phyloP scores from a whole-genome alignment of 306 rosid species.

The Vicia sativa region DNA sequence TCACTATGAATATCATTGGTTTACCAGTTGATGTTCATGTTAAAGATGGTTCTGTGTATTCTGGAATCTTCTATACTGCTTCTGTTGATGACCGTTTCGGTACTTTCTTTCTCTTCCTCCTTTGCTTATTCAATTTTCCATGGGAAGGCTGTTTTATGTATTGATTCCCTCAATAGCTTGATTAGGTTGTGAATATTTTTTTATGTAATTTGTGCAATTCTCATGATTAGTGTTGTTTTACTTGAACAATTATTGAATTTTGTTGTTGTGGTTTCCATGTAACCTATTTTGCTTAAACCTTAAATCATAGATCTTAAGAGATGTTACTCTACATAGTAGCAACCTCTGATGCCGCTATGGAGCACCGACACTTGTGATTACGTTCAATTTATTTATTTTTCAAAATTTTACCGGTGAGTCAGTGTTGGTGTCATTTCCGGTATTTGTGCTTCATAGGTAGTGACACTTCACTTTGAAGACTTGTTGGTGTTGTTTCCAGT shows the following conservation, averaged over 20 bases:
- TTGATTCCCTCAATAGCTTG: neutral
- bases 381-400: too few relatives aligned
- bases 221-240: neutral
- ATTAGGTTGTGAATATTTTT: neutral
- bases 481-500: too few relatives aligned
- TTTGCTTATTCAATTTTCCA: constrained; percentile 6
- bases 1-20: constrained; percentile 81
- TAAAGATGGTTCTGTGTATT: constrained; percentile 79
- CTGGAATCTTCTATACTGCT: constrained; percentile 90
- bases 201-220: neutral
- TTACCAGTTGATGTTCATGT: constrained; percentile 76
- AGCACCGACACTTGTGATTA: too few relatives aligned
- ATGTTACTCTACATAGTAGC: neutral
- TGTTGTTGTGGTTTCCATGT: neutral
- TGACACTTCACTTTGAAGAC: neutral
- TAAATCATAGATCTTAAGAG: constrained; percentile 23
- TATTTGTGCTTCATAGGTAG: too few relatives aligned
- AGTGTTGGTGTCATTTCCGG: too few relatives aligned
- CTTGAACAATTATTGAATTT: neutral
- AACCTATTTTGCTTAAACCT: constrained; percentile 9
- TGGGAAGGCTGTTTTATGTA: neutral
- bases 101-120: constrained; percentile 29
- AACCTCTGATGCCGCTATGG: too few relatives aligned
- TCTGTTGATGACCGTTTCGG: constrained; percentile 60
- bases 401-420: too few relatives aligned